These are phyloP conservation scores for Xylaria sp. DNA, from an alignment of 2,329 filamentous ascomycete genomes.

Conservation along the genomic window DNA sequence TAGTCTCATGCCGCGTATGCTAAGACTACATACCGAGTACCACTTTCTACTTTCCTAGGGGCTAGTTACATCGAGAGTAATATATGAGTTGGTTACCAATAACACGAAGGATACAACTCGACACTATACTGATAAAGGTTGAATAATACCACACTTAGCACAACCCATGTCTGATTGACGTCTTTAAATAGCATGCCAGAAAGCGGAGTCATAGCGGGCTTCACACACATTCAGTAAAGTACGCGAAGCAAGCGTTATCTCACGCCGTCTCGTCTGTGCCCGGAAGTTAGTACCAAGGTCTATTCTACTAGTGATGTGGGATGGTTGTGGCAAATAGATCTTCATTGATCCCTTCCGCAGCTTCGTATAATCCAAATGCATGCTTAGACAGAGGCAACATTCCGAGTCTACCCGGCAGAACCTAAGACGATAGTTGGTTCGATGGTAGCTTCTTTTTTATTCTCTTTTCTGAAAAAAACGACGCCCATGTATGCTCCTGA, in stretches of 20 bases:
- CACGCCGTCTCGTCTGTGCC: not conserved
- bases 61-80: not conserved
- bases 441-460: not conserved
- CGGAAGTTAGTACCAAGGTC: not conserved
- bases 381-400: not conserved
- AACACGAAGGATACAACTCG: no score
- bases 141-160: not conserved
- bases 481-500: constrained; percentile 7
- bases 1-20: not conserved
- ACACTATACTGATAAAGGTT: not conserved
- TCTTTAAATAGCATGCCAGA: not conserved
- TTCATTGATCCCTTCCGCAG: not conserved
- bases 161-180: not conserved
- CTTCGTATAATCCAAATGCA: not conserved
- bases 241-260: not conserved
- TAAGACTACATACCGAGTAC: not conserved
- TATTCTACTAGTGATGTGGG: not conserved
- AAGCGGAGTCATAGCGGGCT: not conserved
- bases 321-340: not conserved
- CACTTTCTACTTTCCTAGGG: not conserved
- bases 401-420: not conserved
- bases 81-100: not conserved
- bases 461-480: constrained; percentile 5
- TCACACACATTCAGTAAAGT: not conserved
- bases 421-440: not conserved